Conservation (phyloP, 495 filamentous ascomycete genomes). For the Xylaria longipes region DNA sequence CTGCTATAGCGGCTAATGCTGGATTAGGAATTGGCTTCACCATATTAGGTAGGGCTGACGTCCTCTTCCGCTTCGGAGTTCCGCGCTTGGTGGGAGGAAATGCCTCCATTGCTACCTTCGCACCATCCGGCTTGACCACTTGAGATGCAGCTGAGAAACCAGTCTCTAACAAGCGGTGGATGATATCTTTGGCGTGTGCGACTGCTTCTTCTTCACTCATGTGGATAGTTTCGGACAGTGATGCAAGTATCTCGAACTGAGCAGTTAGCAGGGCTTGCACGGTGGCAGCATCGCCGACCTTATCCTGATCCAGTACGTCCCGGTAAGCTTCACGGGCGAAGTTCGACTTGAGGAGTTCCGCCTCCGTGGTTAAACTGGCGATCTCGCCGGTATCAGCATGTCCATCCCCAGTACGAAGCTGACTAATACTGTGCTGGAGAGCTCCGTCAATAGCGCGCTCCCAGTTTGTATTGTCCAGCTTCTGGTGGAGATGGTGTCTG, state of each 20-base stretch:
- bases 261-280: constrained; percentile 84
- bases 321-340: constrained; percentile 82
- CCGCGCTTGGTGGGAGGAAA: constrained; percentile 72
- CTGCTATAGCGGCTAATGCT: constrained; percentile 46
- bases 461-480: constrained; percentile 80
- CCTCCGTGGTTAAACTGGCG: constrained; percentile 76
- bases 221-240: constrained; percentile 77
- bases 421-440: constrained; percentile 80
- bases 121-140: constrained; percentile 90
- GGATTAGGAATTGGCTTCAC: constrained; percentile 44
- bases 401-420: constrained; percentile 76
- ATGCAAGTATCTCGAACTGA: constrained; percentile 88
- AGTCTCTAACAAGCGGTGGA: constrained; percentile 76
- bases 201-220: constrained; percentile 86
- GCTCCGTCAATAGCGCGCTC: constrained; percentile 84
- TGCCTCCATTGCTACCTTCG: constrained; percentile 62
- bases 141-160: constrained; percentile 76
- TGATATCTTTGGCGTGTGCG: constrained; percentile 76
- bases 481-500: constrained; percentile 87
- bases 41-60: constrained; percentile 40
- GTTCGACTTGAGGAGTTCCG: constrained; percentile 79
- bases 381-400: constrained; percentile 71
- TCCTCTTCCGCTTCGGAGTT: constrained; percentile 79
- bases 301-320: constrained; percentile 84
- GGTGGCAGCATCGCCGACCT: constrained; percentile 74